Base-by-base conservation (phyloP, 768 basidiomycete genomes). In the Coprinopsis strossmayeri region DNA sequence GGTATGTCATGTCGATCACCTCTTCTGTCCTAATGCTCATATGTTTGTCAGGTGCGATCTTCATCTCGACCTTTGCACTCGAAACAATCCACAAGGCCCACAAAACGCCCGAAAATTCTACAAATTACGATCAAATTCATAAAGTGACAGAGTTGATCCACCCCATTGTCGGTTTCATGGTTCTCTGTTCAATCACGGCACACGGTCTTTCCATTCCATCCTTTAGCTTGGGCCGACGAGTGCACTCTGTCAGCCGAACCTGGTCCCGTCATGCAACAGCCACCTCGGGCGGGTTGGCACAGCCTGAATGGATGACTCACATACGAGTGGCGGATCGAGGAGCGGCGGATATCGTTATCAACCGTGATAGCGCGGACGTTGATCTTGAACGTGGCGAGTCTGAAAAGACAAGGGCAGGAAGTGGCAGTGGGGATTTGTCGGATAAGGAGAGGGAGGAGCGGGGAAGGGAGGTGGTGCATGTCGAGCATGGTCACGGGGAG, bases 91-190 rank as follows among this genome's bases (percentile, higher is more conserved):
- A 65, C 20, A 55, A 67, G 11, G 56, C 64, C 2, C 59, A 66
- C 26, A 71, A 78, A 3, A 40, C 43, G 5, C 77, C 23, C 5
- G 49, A 83, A 0, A 66, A 69, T 26, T 69, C 49, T 21, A 41
- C 51, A 24, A 46, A 51, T 34, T 40, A 50, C 21, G 38, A 70
- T 15, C 83, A 88, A 61, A 69, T 78, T 7, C 77, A 86, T 47
- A 63, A 84, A 12, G 72, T 99, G 13, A 74, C 80, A 1, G 71
- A 82, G 11, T 72, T 81, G 3, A 93, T 98, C 48, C 88, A 94
- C 61, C 96, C 96, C 0, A 90, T 99, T 55, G 88, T 92, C 10
- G 84, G 87, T 1, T 97, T 96, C 65, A 83, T 98, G 81, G 96
- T 99, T 2, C 75, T 99, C 5, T 84, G 82, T 57, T 95, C 91